Conservation (phyloP, 805 yeast genomes). For the Wickerhamiella qilinensis region DNA sequence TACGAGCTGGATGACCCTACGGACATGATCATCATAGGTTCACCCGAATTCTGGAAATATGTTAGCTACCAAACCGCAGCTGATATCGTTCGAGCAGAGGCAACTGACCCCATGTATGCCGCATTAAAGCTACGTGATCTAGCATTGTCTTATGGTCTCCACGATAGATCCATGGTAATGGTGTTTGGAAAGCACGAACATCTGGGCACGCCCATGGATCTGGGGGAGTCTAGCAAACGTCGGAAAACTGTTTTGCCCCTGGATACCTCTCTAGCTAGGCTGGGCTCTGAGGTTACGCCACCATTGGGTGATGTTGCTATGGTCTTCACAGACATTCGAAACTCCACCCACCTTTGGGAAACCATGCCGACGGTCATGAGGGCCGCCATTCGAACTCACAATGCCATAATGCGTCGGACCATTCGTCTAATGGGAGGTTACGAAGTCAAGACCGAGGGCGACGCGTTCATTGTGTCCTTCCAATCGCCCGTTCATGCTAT, state of each 20-base stretch:
- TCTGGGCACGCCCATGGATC: constrained; percentile 4
- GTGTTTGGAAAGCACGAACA: constrained; percentile 37
- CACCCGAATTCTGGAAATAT: constrained; percentile 71
- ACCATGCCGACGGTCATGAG: constrained; percentile 86
- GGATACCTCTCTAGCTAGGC: constrained; percentile 64
- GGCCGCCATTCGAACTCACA: constrained; percentile 89
- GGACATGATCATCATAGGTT: constrained; percentile 73
- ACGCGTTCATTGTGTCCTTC: constrained; percentile 95
- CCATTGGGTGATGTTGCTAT: constrained; percentile 90
- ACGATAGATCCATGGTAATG: constrained; percentile 62
- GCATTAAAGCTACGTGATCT: constrained; percentile 88
- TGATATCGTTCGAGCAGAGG: constrained; percentile 68
- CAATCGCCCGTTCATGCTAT: constrained; percentile 83
- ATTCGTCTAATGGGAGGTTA: constrained; percentile 88
- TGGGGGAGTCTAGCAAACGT: constrained; percentile 21
- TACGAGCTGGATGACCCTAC: constrained; percentile 49
- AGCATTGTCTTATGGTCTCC: constrained; percentile 83
- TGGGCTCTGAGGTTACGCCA: constrained; percentile 75
- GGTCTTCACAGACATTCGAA: constrained; percentile 94
- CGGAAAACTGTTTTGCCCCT: constrained; percentile 39
- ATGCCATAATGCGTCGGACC: constrained; percentile 85
- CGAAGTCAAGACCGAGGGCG: constrained; percentile 98
- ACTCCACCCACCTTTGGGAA: constrained; percentile 90
- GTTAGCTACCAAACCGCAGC: constrained; percentile 75
- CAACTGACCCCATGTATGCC: constrained; percentile 69